Base-by-base conservation (phyloP, 495 filamentous ascomycete species). In the Talaromyces stipitatus region DNA sequence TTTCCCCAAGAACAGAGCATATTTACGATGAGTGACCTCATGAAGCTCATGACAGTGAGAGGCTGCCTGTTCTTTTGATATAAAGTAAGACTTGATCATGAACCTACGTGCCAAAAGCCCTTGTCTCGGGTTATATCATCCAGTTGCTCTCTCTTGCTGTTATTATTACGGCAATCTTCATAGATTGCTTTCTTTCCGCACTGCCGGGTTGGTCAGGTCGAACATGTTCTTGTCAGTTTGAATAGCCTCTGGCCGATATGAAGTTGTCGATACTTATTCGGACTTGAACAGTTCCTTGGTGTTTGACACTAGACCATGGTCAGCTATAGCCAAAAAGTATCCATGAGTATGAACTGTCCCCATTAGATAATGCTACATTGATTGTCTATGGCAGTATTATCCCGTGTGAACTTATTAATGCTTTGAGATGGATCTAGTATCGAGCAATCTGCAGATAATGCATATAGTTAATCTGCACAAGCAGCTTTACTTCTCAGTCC, bases 11-110 rank as follows among this genome's bases (percentile, higher is more conserved):
- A 72, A 72, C 2, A 60, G 72, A 8, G 60, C 67, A 11, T 57
- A n/a, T 77, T 2, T 76, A 77, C 38, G 74, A 76, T 56, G 52
- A 50, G 20, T 60, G 74, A 50, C 50, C 76, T 23, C 10, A 47
- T 47, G 23, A 26, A 12, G 43, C 22, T 4, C 43, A 26, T 22
- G 23, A 47, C n/a, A n/a, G 22, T 47, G 23, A 14, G 43, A n/a
- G 24, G 43, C 18, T 12, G 43, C 43, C 14, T 47, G 36, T 16
- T 41, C 16, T 29, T 29, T 29, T 36, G 14, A 6, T 36, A 36
- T n/a, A n/a, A n/a, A n/a, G 11, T 33, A 12, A 36, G 3, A 1
- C 33, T 36, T 3, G 12, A 33, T 33, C 32, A 33, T 10, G 12
- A 12, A 12, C 6, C 33, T 36, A 11, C 33, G 5, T 18, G 22